These are phyloP conservation scores for Helianthus tuberosus DNA, from an alignment of 129 eudicot species.

Conservation along the genomic window DNA sequence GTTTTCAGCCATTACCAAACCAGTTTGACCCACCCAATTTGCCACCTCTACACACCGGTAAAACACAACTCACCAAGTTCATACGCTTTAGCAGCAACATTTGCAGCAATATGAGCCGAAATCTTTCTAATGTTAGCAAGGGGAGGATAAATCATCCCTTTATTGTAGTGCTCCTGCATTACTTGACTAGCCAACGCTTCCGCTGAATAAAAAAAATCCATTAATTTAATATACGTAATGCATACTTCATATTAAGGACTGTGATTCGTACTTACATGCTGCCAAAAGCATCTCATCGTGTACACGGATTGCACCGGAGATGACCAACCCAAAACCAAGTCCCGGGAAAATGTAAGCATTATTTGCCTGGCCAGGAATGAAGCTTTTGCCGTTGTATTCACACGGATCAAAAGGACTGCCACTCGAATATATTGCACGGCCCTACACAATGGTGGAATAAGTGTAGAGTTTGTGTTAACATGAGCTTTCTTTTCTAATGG, in stretches of 20 bases:
- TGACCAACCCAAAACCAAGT: constrained; percentile 86
- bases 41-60: no score
- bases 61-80: constrained; percentile 65
- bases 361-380: constrained; percentile 96
- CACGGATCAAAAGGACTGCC: constrained; percentile 95
- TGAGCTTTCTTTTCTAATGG: not conserved
- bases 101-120: constrained; percentile 86
- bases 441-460: constrained; percentile 39
- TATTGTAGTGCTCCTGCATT: constrained; percentile 71
- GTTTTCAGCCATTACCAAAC: no score
- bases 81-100: constrained; percentile 89
- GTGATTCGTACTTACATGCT: constrained; percentile 68
- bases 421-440: constrained; percentile 87
- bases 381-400: constrained; percentile 68
- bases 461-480: constrained; percentile 8
- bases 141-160: constrained; percentile 94
- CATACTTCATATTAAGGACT: not conserved
- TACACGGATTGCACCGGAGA: constrained; percentile 85
- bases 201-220: constrained; percentile 40
- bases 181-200: constrained; percentile 94
- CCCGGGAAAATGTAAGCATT: constrained; percentile 95
- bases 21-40: no score
- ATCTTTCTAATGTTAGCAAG: constrained; percentile 76
- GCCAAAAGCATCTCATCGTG: constrained; percentile 94
- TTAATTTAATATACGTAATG: not conserved